Conservation (phyloP, 106 monocot genomes). For the Hemerocallis citrina region DNA sequence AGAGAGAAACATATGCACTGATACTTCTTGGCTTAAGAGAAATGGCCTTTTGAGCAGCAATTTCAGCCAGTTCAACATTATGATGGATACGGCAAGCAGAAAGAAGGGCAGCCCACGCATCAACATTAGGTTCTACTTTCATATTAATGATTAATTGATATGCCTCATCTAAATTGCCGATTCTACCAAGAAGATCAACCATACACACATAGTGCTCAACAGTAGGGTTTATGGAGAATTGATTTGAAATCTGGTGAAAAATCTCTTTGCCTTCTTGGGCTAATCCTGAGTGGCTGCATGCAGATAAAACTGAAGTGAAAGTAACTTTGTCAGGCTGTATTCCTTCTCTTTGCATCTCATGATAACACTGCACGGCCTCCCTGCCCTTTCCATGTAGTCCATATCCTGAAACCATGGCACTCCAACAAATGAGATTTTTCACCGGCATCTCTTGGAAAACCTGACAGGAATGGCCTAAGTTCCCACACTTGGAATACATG, state of each 20-base stretch:
- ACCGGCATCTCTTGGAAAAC: constrained; percentile 30
- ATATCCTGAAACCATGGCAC: constrained; percentile 41
- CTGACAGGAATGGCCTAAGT: constrained; percentile 20
- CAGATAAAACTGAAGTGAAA: constrained; percentile 41
- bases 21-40: constrained; percentile 19
- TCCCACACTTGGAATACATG: constrained; percentile 53
- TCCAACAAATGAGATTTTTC: constrained; percentile 45
- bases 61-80: constrained; percentile 38
- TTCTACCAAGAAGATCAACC: constrained; percentile 42
- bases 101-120: constrained; percentile 47
- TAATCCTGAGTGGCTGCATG: constrained; percentile 46
- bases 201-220: constrained; percentile 33
- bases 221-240: constrained; percentile 13
- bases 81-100: constrained; percentile 37
- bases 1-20: constrained; percentile 30
- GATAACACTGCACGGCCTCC: constrained; percentile 29
- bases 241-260: constrained; percentile 21
- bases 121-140: constrained; percentile 27
- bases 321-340: constrained; percentile 30
- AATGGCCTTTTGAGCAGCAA: constrained; percentile 23
- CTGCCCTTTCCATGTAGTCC: constrained; percentile 46
- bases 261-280: constrained; percentile 23
- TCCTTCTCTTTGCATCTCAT: constrained; percentile 23
- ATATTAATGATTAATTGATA: constrained; percentile 29
- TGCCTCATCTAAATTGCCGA: constrained; percentile 33